Percentiles rank a stretch among this genome's conserved stretches.
These are phyloP conservation scores for Mortierella antarctica DNA, from an alignment of 192 early-diverging fungal species.

Conservation along the genomic window DNA sequence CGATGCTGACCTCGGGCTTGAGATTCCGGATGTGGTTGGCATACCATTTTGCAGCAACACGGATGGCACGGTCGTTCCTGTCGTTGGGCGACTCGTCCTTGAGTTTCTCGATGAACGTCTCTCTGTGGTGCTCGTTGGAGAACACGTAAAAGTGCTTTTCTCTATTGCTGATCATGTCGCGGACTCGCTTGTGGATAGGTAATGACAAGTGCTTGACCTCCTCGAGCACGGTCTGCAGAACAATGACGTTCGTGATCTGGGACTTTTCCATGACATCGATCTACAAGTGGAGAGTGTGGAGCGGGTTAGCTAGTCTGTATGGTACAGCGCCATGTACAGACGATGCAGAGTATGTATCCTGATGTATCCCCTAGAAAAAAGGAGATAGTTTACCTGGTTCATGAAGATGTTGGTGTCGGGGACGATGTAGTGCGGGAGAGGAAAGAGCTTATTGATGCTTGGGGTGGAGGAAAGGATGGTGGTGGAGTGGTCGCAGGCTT, in stretches of 20 bases:
- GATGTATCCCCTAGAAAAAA: too few species aligned
- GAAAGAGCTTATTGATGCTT: conserved; percentile 61
- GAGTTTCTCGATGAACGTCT: conserved; percentile 86
- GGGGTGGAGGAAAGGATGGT: conserved; percentile 62
- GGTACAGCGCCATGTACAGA: neutral
- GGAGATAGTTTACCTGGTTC: conserved; percentile 74
- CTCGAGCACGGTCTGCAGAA: conserved; percentile 94
- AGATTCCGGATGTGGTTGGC: conserved; percentile 68
- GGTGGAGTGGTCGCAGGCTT: conserved; percentile 57
- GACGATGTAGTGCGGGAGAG: conserved; percentile 78
- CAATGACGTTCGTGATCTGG: conserved; percentile 88
- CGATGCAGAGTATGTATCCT: neutral
- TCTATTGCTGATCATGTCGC: conserved; percentile 74
- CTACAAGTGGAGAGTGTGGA: conserved; percentile 46
- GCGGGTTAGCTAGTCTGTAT: neutral
- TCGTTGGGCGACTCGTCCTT: conserved; percentile 93
- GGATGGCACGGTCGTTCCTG: conserved; percentile 95
- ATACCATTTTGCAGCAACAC: conserved; percentile 90
- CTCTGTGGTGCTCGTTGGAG: conserved; percentile 94
- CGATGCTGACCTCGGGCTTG: conserved; percentile 59
- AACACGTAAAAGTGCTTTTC: conserved; percentile 92
- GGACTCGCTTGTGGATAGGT: conserved; percentile 84
- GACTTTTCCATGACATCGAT: conserved; percentile 95
- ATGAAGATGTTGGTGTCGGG: conserved; percentile 97
- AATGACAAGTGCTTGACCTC: conserved; percentile 88